Base-by-base conservation (phyloP, 2,329 filamentous ascomycete genomes). In the Coniella lustricola region DNA sequence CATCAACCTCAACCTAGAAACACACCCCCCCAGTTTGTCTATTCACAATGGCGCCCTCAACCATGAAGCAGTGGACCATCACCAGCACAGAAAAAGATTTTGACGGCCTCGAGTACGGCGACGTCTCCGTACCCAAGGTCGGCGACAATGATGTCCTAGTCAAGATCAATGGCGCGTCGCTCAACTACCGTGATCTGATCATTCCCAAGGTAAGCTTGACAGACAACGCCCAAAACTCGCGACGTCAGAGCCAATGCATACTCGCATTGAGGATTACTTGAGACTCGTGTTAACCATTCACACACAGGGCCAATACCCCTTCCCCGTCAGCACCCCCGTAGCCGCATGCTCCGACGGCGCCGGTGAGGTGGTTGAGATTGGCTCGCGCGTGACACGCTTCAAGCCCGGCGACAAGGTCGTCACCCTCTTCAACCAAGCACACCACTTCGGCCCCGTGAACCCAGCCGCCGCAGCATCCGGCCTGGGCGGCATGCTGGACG, bases 71-170 rank as follows among this genome's bases (percentile, higher is more conserved):
- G 61, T 86, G 82, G 82, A 68, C 63, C 29, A 62, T 85, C 37
- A 65, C 67, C 31, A 72, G 72, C 55, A 67, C 55, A 2, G 62
- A 72, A 35, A 73, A 71, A 44, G 77, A 71, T 56, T 84, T 87
- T 57, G 78, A 85, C 40, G 71, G 70, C 36, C 71, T 89, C 34
- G 64, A 72, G 57, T 75, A 77, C 56, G 66, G 74, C 51, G 72
- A 80, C 56, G 67, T 75, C 41, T 58, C 73, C 1, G 59, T 87
- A 3, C 81, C 83, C 13, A 66, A 79, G 55, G 60, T 84, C 1
- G 84, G 84, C 40, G 84, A 88, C 47, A 77, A 77, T 53, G 81
- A 90, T 21, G 84, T 89, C 5, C 73, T 90, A 31, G 80, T 90
- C 56, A 85, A 84, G 64, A 71, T 78, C 21, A 66, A 69, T 44